phyloP scores from a whole-genome alignment of 1,284 basidiomycete species.

The Inonotus obliquus region DNA sequence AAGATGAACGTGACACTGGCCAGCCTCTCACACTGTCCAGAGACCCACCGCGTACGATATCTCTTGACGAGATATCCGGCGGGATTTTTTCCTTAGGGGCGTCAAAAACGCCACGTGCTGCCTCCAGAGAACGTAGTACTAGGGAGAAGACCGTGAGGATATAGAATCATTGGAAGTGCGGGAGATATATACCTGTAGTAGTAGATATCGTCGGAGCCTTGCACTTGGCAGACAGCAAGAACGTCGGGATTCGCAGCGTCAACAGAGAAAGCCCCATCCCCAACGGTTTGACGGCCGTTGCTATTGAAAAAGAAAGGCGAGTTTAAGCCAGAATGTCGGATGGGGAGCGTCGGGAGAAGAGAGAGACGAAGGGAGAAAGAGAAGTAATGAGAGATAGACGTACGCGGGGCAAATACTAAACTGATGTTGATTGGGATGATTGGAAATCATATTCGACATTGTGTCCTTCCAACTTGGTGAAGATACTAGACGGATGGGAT shows the following conservation, averaged over 20 bases:
- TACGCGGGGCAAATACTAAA: slow-evolving; percentile 90
- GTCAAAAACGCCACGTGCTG: slow-evolving; percentile 82
- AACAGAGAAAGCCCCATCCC: slow-evolving; percentile 81
- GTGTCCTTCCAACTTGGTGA: slow-evolving; percentile 69
- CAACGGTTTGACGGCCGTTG: slow-evolving; percentile 91
- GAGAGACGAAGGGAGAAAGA: slow-evolving; percentile 29
- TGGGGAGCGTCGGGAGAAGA: slow-evolving; percentile 16
- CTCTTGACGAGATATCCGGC: slow-evolving; percentile 51
- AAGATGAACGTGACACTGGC: slow-evolving; percentile 24
- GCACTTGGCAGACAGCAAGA: slow-evolving; percentile 76
- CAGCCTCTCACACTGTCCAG: slow-evolving; percentile 85
- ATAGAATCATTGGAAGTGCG: slow-evolving; percentile 51
- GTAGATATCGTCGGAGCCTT: slow-evolving; percentile 75
- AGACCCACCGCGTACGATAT: slow-evolving; percentile 54
- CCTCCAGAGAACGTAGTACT: slow-evolving; percentile 21
- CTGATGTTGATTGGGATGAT: slow-evolving; percentile 67
- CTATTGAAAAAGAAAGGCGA: slow-evolving; percentile 35
- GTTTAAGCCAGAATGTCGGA: neutral
- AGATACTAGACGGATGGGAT: neutral
- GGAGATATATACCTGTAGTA: slow-evolving; percentile 65
- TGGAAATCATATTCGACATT: slow-evolving; percentile 66
- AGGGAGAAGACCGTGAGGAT: neutral
- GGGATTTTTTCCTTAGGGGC: slow-evolving; percentile 81
- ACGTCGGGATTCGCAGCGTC: slow-evolving; percentile 70
- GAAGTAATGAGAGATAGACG: slow-evolving; percentile 33